Evolutionary conservation across 2,329 filamentous ascomycete species (phyloP), one percentile per base, ranked within the genome.

Genomic region (Daldinia sp.): DNA sequence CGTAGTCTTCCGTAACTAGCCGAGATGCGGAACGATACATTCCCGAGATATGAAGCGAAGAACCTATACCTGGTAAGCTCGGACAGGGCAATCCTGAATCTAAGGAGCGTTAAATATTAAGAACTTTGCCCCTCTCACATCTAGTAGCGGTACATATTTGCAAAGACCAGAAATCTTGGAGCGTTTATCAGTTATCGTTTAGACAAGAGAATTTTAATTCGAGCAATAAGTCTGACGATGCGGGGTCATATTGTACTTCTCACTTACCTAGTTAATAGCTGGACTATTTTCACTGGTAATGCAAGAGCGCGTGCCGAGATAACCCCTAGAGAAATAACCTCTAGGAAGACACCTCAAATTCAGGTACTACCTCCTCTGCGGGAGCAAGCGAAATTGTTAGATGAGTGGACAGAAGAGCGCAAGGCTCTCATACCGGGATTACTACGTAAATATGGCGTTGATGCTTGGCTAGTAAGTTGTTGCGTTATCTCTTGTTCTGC

Each of bases 391-490:
- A 63, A 70, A 3, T 73, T 83, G 11, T 73, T 82, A 47, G 75
- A 83, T 64, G 72, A 66, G 3, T 83, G 81, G 81, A 81, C 77
- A 0, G 71, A 74, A 25, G 77, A 82, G 66, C 77, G 81, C 47
- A 76, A 74, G 19, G 72, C 71, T 2, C 70, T 77, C 4, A 78
- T 83, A 29, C 80, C 81, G 3, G 72, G 68, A 0, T 72, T 83
- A 13, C 71, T 83, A 15, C 72, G 75, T 19, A 82, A 81, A 63
- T 78, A 82, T 56, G 77, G 74, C 51, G 75, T 82, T 29, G 81
- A 81, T 64, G 81, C 81, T 15, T 83, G 81, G 81, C 76, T 83
- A 52, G 79, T 82, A 19, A 1, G 75, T 75, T 45, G 39, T 15
- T 45, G 10, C 7, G 19, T 13, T 23, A 6, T 17, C 1, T 30